Evolutionary conservation across 2,329 filamentous ascomycete species (phyloP).

Genomic region (Hypoxylon sp.): DNA sequence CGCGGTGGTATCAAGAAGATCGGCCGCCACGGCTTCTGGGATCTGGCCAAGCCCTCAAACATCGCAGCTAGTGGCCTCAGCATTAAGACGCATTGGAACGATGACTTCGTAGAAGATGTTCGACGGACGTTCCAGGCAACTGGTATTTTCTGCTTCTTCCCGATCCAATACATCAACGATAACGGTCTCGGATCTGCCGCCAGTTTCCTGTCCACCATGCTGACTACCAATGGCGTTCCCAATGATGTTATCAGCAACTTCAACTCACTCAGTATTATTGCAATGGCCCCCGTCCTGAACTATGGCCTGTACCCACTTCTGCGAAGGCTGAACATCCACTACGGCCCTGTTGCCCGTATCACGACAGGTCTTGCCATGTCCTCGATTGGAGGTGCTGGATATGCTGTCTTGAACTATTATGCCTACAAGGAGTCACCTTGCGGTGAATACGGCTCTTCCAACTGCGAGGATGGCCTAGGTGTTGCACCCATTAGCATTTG

Average conservation of each 20-base stretch:
- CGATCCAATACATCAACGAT: constrained; percentile 62
- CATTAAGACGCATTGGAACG: constrained; percentile 68
- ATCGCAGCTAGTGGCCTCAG: constrained; percentile 61
- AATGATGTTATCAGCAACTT: constrained; percentile 67
- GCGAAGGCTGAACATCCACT: constrained; percentile 59
- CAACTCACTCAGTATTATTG: constrained; percentile 65
- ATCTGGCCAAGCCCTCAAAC: constrained; percentile 70
- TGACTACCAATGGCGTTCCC: constrained; percentile 65
- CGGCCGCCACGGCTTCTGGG: constrained; percentile 68
- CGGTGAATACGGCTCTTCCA: constrained; percentile 58
- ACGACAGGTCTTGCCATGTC: constrained; percentile 67
- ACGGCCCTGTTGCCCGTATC: constrained; percentile 65
- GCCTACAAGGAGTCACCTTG: constrained; percentile 61
- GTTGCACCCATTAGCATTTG: constrained; percentile 66
- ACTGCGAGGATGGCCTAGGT: constrained; percentile 55
- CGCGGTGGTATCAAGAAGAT: constrained; percentile 58
- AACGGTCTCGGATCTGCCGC: constrained; percentile 66
- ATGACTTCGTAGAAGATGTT: constrained; percentile 77
- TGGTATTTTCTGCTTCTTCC: constrained; percentile 71
- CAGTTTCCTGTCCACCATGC: constrained; percentile 63
- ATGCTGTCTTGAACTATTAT: constrained; percentile 60
- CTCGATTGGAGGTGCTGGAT: constrained; percentile 61
- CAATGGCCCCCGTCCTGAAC: constrained; percentile 62
- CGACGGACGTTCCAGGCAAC: constrained; percentile 71
- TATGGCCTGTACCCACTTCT: constrained; percentile 64